Conservation (phyloP, 129 eudicot species). For the Dittrichia graveolens region DNA sequence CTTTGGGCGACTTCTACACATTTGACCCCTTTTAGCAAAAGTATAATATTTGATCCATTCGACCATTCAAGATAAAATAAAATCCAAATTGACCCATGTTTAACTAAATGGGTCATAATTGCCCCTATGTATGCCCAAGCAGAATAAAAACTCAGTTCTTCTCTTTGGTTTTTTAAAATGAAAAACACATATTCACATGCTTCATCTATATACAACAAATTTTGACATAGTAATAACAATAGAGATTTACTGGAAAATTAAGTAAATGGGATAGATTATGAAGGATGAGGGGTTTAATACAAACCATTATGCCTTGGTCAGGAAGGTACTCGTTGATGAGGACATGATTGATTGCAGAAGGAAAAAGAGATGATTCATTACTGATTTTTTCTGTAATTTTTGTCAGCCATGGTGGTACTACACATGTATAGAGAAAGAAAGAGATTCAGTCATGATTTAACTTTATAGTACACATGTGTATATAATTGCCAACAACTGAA, state of each 20-base stretch:
- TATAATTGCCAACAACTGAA: background rate
- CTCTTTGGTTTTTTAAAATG: background rate
- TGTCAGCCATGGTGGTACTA: constrained; percentile 96
- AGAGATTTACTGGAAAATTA: background rate
- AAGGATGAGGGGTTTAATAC: constrained; percentile 21
- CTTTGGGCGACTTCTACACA: background rate
- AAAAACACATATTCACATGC: background rate
- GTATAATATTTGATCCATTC: background rate
- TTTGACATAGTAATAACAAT: constrained; percentile 15
- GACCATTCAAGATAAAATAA: background rate
- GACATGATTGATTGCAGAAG: constrained; percentile 89
- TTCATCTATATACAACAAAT: background rate
- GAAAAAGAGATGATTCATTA: constrained; percentile 61
- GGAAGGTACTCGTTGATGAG: constrained; percentile 97
- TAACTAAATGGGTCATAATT: background rate
- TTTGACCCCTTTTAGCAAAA: background rate
- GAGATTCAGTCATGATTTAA: background rate
- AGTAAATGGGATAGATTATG: background rate
- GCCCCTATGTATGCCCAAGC: background rate
- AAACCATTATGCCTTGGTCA: constrained; percentile 94
- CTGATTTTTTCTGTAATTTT: constrained; percentile 55
- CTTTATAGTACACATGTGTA: background rate
- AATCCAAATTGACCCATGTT: background rate
- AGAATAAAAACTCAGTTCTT: background rate
- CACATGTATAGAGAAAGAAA: constrained; percentile 43